A percentile compares a stretch with the other conserved stretches of the same genome.
Evolutionary conservation across 352 stramenopile genomes (phyloP).

Genomic region (Globisporangium canariense): DNA sequence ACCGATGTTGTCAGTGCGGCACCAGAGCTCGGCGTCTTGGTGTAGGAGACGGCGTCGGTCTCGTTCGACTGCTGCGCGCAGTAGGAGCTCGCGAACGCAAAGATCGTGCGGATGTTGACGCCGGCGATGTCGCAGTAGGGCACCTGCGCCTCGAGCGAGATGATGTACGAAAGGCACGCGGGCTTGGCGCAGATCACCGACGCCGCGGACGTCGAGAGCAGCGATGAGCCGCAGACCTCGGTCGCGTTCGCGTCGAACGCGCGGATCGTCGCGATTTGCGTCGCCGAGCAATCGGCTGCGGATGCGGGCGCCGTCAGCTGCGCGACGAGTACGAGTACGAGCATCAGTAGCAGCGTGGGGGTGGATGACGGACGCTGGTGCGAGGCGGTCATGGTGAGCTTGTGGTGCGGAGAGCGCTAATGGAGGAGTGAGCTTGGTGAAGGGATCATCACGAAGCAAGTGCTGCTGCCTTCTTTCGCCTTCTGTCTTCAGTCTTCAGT

Average conservation of each 20-base stretch:
- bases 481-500: not conserved
- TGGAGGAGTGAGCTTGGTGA: not conserved
- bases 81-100: slow-evolving; percentile 11
- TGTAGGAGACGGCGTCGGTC: slow-evolving; percentile 16
- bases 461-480: not conserved
- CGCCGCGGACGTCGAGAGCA: slow-evolving; percentile 7
- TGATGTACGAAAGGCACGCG: slow-evolving; percentile 14
- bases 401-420: not conserved
- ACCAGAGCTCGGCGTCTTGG: slow-evolving; percentile 1
- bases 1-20: not conserved
- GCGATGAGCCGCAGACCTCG: slow-evolving; percentile 8
- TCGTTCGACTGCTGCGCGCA: slow-evolving; percentile 12
- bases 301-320: not conserved
- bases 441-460: not conserved
- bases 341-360: not conserved
- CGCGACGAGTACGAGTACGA: slow-evolving; percentile 1
- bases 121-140: slow-evolving; percentile 18
- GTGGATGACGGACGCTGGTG: not conserved
- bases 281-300: slow-evolving; percentile 3
- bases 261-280: slow-evolving; percentile 12
- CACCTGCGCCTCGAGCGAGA: slow-evolving; percentile 12
- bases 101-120: slow-evolving; percentile 12
- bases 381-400: not conserved
- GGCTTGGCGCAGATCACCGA: slow-evolving; percentile 9
- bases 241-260: slow-evolving; percentile 16